Conservation (phyloP, 2,329 filamentous ascomycete species). For the Hymenoscyphus repandus region DNA sequence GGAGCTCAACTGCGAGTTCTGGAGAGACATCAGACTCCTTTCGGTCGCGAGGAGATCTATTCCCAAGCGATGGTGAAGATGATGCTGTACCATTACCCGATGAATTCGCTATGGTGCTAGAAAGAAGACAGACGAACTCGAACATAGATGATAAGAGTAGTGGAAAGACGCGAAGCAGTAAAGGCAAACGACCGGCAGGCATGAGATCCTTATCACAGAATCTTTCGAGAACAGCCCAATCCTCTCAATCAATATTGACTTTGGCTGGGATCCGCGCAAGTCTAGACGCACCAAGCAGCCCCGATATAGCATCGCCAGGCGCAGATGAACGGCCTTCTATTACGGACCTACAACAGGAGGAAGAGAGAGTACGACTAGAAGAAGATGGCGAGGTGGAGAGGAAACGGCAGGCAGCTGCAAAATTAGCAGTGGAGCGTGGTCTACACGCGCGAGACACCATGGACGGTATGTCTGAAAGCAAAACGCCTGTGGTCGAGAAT, state of each 20-base stretch:
- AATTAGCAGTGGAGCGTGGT: constrained; percentile 46
- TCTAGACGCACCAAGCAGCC: constrained; percentile 28
- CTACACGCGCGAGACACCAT: constrained; percentile 34
- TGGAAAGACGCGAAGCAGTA: constrained; percentile 55
- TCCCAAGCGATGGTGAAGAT: constrained; percentile 80
- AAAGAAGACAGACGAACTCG: constrained; percentile 57
- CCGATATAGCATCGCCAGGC: constrained; percentile 32
- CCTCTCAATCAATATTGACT: constrained; percentile 23
- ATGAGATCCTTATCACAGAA: constrained; percentile 53
- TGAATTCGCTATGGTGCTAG: constrained; percentile 80
- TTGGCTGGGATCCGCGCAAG: constrained; percentile 14
- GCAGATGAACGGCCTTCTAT: constrained; percentile 41
- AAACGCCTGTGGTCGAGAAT: constrained; percentile 24
- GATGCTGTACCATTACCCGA: constrained; percentile 91
- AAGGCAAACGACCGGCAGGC: constrained; percentile 45
- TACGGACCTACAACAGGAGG: constrained; percentile 48
- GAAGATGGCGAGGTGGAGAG: constrained; percentile 50
- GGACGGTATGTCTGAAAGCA: constrained; percentile 25
- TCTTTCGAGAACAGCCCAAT: constrained; percentile 41
- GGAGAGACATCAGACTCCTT: constrained; percentile 80
- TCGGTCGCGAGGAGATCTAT: constrained; percentile 82
- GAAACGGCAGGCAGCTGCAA: constrained; percentile 47
- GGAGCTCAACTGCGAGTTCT: constrained; percentile 75
- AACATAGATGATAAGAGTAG: constrained; percentile 66
- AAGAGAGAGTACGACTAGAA: constrained; percentile 39